Base-by-base conservation (phyloP, 108 stramenopile genomes). In the Cyclotella choctawhatcheeana region DNA sequence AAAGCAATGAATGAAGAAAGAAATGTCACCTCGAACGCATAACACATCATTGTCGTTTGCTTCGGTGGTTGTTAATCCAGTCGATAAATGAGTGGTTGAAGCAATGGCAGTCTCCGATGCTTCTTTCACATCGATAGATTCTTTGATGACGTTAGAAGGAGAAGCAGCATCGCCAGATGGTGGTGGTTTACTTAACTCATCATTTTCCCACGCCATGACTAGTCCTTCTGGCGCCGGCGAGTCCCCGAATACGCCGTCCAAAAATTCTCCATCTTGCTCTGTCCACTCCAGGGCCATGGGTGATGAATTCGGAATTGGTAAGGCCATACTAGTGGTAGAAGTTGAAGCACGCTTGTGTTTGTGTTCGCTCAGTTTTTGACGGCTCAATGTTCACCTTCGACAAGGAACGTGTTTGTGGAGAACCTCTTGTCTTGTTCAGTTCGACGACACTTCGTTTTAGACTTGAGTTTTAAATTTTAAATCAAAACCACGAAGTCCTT, bases 191-290 rank as follows among this genome's bases (percentile, higher is more conserved):
- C n/a, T n/a, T n/a, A n/a, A n/a, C n/a, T n/a, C n/a, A n/a, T n/a
- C n/a, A n/a, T n/a, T n/a, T n/a, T n/a, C n/a, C n/a, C n/a, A n/a
- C n/a, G n/a, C n/a, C n/a, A n/a, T n/a, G 27, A 30, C 2, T 18
- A 33, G 34, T 17, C 58, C n/a, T 33, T 8, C 20, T 24, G n/a
- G 4, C 20, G 10, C 2, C 34, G 20, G 33, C 20, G 8, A 12
- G 6, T 48, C 17, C 12, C 17, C 12, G 20, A 64, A 64, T n/a
- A 64, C 63, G 6, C 63, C 63, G 29, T 47, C 20, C 5, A 64
- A 35, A 30, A 64, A 64, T 14, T 44, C 63, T 6, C 45, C 45
- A 48, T 64, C 63, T 47, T 64, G 34, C 29, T 64, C 63, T 29
- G 63, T 48, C 44, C 44, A 64, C 29, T 64, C 45, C 2, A 12